Base-by-base conservation (phyloP, 768 basidiomycete species). In the Rickenella mellea region DNA sequence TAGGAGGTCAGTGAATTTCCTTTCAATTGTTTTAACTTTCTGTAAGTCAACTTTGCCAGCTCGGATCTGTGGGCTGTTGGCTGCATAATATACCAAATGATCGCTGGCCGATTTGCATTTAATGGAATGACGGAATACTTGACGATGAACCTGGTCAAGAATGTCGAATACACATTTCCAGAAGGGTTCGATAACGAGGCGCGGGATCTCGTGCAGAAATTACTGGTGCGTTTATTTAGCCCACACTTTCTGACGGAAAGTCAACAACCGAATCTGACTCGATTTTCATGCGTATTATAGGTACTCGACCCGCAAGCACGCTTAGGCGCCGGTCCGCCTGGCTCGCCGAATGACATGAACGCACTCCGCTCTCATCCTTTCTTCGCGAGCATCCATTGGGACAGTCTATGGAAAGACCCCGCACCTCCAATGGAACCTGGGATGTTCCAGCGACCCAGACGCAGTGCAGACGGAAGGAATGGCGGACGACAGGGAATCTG, bases 61-160 rank as follows among this genome's bases (percentile, higher is more conserved):
- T 88, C 93, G 29, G 96, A 98, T 60, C 70, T 91, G 8, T 99
- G 94, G 94, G 88, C 92, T 4, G 70, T 96, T 20, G 96, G 92
- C 2, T 97, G 94, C 61, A 82, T 97, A 32, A 62, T 98, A 17
- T 98, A 78, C 62, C 93, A 97, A 59, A 83, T 97, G 71, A 80
- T 97, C 40, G 77, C 84, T 10, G 94, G 93, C 28, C 77, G 76
- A 30, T 93, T 93, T 50, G 87, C 92, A 2, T 99, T 99, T 67
- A 77, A 86, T 48, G 92, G 84, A 4, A 68, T 80, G 5, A 91
- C 92, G 0, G 90, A 97, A 46, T 97, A 93, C 55, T 76, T 96
- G 45, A 96, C 86, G 25, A 93, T 91, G 76, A 83, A 96, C 56
- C 91, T 90, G 65, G 88, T 98, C 63, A 85, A 92, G 62, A 72